Conservation (phyloP, 306 rosid genomes). For the Delonix regia region DNA sequence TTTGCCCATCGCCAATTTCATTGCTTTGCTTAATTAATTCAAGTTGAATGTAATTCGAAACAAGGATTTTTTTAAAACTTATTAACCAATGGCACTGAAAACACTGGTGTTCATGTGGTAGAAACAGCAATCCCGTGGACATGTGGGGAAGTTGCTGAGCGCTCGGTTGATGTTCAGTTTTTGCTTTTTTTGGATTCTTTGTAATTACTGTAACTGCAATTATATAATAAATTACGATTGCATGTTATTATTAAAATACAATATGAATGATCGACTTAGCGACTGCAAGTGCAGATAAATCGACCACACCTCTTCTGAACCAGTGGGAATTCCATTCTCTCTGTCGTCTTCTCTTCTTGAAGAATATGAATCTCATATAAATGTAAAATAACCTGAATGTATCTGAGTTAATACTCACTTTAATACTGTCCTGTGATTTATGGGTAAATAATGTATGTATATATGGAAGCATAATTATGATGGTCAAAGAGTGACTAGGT, state of each 20-base stretch:
- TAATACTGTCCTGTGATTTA: background rate
- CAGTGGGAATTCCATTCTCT: no score
- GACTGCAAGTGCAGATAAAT: no score
- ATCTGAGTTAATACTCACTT: background rate
- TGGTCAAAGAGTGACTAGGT: constrained; percentile 37
- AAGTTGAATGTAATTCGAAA: background rate
- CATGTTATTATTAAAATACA: no score
- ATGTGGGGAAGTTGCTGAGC: background rate
- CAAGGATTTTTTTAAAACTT: background rate
- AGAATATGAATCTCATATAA: background rate
- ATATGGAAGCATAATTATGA: constrained; percentile 17
- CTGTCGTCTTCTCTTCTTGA: no score
- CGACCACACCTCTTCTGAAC: no score
- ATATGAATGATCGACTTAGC: no score
- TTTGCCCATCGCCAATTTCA: constrained; percentile 14
- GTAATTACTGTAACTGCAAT: no score
- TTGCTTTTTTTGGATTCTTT: no score
- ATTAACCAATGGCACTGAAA: constrained; percentile 23
- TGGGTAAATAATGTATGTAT: background rate
- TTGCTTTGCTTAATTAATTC: background rate
- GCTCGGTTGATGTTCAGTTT: background rate
- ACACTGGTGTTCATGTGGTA: constrained; percentile 32
- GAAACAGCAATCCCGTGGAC: constrained; percentile 7
- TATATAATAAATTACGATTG: no score
- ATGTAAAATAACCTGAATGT: background rate